A percentile compares a stretch with the other conserved stretches of the same genome.
phyloP scores from a whole-genome alignment of 768 basidiomycete genomes.

The Lyophyllum atratum region DNA sequence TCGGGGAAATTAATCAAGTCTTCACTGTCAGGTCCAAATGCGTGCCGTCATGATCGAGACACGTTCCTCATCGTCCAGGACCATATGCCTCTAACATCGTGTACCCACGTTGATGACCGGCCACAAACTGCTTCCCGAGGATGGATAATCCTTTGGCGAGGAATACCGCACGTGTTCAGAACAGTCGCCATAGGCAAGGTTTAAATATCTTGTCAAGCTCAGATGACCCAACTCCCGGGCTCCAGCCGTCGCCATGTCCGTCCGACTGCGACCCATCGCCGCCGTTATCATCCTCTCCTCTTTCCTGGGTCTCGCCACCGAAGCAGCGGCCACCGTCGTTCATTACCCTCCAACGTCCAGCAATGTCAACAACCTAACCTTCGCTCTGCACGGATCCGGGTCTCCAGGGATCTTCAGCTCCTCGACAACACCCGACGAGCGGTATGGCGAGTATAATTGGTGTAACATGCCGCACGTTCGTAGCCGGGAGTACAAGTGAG shows the following conservation, averaged over 20 bases:
- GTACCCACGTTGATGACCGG: neutral
- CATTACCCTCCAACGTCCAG: conserved; percentile 42
- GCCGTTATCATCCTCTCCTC: conserved; percentile 13
- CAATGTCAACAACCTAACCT: conserved; percentile 45
- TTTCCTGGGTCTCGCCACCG: conserved; percentile 6
- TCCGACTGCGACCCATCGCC: neutral
- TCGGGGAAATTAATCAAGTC: too few species aligned
- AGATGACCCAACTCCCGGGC: neutral
- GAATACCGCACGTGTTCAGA: conserved; percentile 1
- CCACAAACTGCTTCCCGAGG: neutral
- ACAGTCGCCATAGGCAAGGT: neutral
- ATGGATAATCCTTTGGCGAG: neutral
- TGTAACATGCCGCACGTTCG: conserved; percentile 59
- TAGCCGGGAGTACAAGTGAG: conserved; percentile 44
- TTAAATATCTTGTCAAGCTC: conserved; percentile 3
- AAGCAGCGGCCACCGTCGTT: conserved; percentile 23
- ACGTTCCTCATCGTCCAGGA: conserved; percentile 6
- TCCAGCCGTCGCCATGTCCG: conserved; percentile 4
- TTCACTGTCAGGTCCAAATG: too few species aligned
- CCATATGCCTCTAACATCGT: neutral
- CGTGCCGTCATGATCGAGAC: neutral
- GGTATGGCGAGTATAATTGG: conserved; percentile 52
- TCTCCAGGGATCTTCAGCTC: conserved; percentile 50
- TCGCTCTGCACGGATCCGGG: conserved; percentile 40
- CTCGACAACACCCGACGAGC: conserved; percentile 36